Evolutionary conservation across 2,329 filamentous ascomycete genomes (phyloP), one percentile per base, ranked within the genome.

Genomic region (Periconia sp.): DNA sequence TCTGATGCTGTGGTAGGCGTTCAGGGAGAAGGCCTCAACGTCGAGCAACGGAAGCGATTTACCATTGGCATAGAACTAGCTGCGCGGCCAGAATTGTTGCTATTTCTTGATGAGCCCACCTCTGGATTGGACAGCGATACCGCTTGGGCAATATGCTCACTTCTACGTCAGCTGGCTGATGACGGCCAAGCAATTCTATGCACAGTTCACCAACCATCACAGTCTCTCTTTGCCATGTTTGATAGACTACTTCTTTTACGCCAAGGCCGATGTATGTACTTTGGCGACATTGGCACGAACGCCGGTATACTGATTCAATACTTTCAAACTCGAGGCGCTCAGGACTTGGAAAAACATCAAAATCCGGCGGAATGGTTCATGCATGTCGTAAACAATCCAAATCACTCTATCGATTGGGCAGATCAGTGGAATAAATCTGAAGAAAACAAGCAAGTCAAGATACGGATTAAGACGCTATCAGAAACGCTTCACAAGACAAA

Each of bases 81-180:
- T 41, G 93, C 93, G 8, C 96, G 94, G 77, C 93, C 93, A 6
- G 87, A 90, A 40, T 81, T 97, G 48, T 81, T 97, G 55, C 85
- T 97, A 44, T 97, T 97, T 77, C 85, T 97, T 37, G 93, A 97
- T 65, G 92, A 97, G 74, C 92, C 92, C 14, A 97, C 92, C 3
- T 96, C 92, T 27, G 93, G 93, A 79, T 85, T 97, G n/a, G 93
- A 97, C 74, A 90, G 86, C 68, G 91, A 96, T 73, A 96, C 92
- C 1, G 93, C 92, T 0, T 97, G 91, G 91, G 90, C 91, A 57
- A 96, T 97, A 69, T 82, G 91, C 45, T 87, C 91, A 71, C 83
- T 97, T 11, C 83, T 97, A 40, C 88, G 95, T 74, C 96, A 95
- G 75, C 81, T 97, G 35, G 91, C 91, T 64, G 89, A 93, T 73